Base-by-base conservation (phyloP, 805 yeast species). In the Ogataea methanolica region DNA sequence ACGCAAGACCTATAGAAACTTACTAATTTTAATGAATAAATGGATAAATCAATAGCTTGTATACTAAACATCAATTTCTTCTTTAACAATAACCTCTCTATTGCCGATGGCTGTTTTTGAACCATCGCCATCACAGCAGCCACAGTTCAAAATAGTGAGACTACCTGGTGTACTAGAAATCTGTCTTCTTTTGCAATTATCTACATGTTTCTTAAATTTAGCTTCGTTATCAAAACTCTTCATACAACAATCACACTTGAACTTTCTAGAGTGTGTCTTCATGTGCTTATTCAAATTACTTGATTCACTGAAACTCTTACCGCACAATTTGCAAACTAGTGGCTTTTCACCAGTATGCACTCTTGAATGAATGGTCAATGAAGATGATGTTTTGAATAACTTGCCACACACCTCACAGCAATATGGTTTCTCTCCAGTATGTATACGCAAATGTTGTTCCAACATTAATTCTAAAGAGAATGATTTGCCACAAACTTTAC, bases 321-420 rank as follows among this genome's bases (percentile, higher is more conserved):
- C 83, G 63, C 99, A 92, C 67, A 78, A 78, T 52, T 82, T 83
- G 66, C 98, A 92, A 33, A 66, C 70, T 54, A 92, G 70, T 3
- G 97, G 97, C 64, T 85, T 88, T 50, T 85, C 92, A 2, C 97
- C 97, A 0, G 96, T 86, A 65, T 92, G 99, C 2, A 83, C 83
- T 50, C 98, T 73, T 41, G 77, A 66, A 67, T 94, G 98, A 31
- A 92, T 88, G 1, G 89, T 84, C 40, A 91, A 71, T 15, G 94
- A 83, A 4, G 94, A 83, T 29, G 87, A 78, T 2, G 96, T 88
- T 11, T 96, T 85, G 69, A 92, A 92, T 23, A 71, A 63, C 63
- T 89, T 91, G 5, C 78, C 83, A 65, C 99, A 92, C 1, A 71
- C 61, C 23, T 75, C 70, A 65, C 99, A 92, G 45, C 65, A 65